phyloP scores from a whole-genome alignment of 2,329 filamentous ascomycete species.

The Neoscytalidium dimidiatum region DNA sequence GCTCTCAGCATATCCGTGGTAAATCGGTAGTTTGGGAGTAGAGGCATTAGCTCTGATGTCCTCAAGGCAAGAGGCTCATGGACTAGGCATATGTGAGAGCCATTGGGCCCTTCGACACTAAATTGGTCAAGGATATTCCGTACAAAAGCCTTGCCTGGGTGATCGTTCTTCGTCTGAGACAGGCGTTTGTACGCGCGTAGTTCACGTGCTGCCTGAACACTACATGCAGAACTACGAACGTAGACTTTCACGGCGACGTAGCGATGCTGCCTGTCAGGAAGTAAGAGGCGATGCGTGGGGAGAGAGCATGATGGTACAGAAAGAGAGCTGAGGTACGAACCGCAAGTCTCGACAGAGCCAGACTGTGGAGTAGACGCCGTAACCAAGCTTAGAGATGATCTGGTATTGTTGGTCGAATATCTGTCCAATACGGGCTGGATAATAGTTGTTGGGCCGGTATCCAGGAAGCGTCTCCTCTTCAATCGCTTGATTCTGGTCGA shows the following conservation, averaged over 20 bases:
- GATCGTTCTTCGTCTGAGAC: slow-evolving; percentile 25
- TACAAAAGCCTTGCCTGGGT: slow-evolving; percentile 34
- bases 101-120: slow-evolving; percentile 31
- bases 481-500: not conserved
- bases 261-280: slow-evolving; percentile 14
- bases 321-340: not conserved
- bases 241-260: slow-evolving; percentile 18
- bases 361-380: slow-evolving; percentile 23
- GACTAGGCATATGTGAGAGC: slow-evolving; percentile 39
- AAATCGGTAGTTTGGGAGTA: slow-evolving; percentile 25
- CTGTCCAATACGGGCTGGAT: not conserved
- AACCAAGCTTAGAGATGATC: slow-evolving; percentile 22
- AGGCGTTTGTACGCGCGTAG: slow-evolving; percentile 34
- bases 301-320: not conserved
- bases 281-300: slow-evolving; percentile 11
- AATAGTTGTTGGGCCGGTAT: not conserved
- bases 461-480: not conserved
- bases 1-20: slow-evolving; percentile 27
- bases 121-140: slow-evolving; percentile 38
- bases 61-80: slow-evolving; percentile 36
- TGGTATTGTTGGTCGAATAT: slow-evolving; percentile 21
- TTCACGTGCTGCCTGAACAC: slow-evolving; percentile 22
- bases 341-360: slow-evolving; percentile 23
- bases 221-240: not conserved
- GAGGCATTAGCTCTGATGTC: slow-evolving; percentile 24